These are phyloP conservation scores for Saksenaea vasiformis DNA, from an alignment of 371 early-diverging fungal species.

Conservation along the genomic window DNA sequence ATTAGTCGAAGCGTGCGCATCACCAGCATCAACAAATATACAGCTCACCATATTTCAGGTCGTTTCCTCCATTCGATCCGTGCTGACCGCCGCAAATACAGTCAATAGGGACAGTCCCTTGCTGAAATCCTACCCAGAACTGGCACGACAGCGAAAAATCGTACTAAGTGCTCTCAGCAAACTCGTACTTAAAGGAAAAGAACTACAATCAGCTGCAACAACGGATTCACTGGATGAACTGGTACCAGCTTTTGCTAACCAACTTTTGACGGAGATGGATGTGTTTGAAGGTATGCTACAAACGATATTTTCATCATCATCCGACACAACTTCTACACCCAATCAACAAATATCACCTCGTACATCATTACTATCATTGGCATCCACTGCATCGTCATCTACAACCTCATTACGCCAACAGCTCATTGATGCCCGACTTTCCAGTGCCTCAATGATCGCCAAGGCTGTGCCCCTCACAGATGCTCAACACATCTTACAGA, in stretches of 20 bases:
- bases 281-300: constrained; percentile 29
- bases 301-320: background rate
- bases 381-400: constrained; percentile 18
- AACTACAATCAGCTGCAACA: constrained; percentile 18
- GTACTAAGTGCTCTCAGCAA: constrained; percentile 38
- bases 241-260: constrained; percentile 24
- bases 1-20: constrained; percentile 27
- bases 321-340: background rate
- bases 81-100: constrained; percentile 42
- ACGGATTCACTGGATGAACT: constrained; percentile 4
- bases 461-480: constrained; percentile 27
- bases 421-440: constrained; percentile 22
- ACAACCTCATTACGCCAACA: constrained; percentile 25
- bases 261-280: constrained; percentile 33
- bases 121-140: constrained; percentile 37
- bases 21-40: constrained; percentile 16
- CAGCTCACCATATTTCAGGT: constrained; percentile 32
- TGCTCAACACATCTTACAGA: constrained; percentile 32
- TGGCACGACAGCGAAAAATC: constrained; percentile 40
- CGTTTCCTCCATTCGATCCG: constrained; percentile 39
- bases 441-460: constrained; percentile 28
- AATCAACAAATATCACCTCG: constrained; percentile 16
- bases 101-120: constrained; percentile 45
- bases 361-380: constrained; percentile 25
- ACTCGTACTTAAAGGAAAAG: constrained; percentile 47